Evolutionary conservation across 2,329 filamentous ascomycete genomes (phyloP), one percentile per base, ranked within the genome.

Genomic region (Verticillium longisporum): DNA sequence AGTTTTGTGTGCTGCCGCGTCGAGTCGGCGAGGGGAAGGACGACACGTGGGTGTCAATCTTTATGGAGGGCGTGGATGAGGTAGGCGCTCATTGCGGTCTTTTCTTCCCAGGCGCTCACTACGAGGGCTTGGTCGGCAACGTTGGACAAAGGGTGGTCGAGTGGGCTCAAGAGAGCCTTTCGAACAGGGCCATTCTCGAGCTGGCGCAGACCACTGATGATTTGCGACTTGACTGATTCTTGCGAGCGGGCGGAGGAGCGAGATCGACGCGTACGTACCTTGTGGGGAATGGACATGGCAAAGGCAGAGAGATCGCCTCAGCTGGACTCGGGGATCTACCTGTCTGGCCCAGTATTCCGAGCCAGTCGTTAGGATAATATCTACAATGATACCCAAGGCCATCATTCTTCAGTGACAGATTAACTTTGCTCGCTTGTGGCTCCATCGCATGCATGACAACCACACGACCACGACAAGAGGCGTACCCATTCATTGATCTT

Each of bases 31-130:
- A 85, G 6, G 77, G 79, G 62, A 76, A 80, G 54, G 91, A 96
- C 71, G 77, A 83, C 4, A 84, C 87, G 15, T 97, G 93, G 92
- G 78, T 92, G 1, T 81, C 88, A 55, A 83, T 97, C 2, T 88
- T 87, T 68, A 95, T 97, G 90, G 83, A 88, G 61, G 87, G 86
- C 59, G 86, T 95, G 63, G 92, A 96, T 70, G 91, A 96, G 73
- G 89, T 96, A 1, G 87, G 85, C 6, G 93, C 92, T 10, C 92
- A 96, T 71, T 94, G 91, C 64, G 88, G 89, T 0, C 77, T 97
- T 58, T 97, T 96, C 75, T 75, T 86, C 13, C 75, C 84, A 0
- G 87, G 88, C 6, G 81, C 86, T 62, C 88, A 90, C 61, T 94
- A 95, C 69, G 89, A 92, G 67, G 76, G 75, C 64, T 76, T 94